Evolutionary conservation across 345 rosid species (phyloP).

Genomic region (Noccaea bulbosa): DNA sequence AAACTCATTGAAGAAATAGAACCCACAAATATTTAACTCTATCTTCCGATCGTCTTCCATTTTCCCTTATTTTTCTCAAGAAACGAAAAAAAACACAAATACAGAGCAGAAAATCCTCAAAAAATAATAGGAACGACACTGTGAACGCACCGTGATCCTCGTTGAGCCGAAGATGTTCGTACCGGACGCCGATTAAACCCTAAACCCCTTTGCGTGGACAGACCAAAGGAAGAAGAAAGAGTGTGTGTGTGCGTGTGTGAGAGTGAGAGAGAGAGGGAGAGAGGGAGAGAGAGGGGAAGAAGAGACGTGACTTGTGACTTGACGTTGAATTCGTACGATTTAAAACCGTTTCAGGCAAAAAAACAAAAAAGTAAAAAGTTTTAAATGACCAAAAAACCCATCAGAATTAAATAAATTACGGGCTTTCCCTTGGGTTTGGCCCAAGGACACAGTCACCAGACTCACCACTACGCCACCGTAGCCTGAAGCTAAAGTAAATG

Average conservation of each 20-base stretch:
- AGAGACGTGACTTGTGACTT: slow-evolving; percentile 2
- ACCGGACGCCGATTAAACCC: not conserved
- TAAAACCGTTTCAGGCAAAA: not conserved
- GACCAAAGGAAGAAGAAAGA: not conserved
- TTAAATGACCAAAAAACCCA: not conserved
- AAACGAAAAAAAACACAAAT: not conserved
- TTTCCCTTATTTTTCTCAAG: not conserved
- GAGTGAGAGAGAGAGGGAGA: not conserved
- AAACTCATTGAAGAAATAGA: not conserved
- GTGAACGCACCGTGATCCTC: not conserved
- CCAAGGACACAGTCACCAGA: not conserved
- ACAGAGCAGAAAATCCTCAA: not conserved
- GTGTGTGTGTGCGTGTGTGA: not conserved
- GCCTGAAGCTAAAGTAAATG: not conserved
- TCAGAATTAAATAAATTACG: not conserved
- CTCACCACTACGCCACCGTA: no score
- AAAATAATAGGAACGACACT: not conserved
- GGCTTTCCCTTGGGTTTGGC: slow-evolving; percentile 6
- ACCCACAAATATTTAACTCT: not conserved
- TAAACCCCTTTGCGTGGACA: not conserved
- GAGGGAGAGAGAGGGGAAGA: not conserved
- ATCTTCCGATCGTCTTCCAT: not conserved
- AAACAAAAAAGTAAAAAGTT: not conserved
- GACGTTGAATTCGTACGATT: slow-evolving; percentile 1
- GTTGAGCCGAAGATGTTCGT: not conserved